Evolutionary conservation across 352 stramenopile species (phyloP).

Genomic region (Saprolegnia diclina): DNA sequence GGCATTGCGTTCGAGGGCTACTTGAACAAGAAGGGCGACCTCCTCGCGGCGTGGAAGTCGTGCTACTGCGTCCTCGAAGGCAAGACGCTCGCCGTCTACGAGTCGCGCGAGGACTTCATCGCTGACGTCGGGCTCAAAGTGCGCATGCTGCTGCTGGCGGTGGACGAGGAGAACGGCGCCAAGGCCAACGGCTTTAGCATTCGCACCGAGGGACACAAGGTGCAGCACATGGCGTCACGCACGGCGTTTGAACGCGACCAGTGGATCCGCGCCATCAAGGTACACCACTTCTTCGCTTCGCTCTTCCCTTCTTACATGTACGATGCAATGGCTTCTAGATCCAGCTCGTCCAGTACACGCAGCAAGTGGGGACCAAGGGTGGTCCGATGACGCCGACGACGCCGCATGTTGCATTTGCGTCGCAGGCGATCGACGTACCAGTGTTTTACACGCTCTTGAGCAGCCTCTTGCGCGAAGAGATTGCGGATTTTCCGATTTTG

Average conservation of each 20-base stretch:
- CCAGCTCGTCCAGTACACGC: slow-evolving; percentile 49
- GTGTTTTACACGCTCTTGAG: slow-evolving; percentile 74
- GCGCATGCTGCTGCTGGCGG: slow-evolving; percentile 56
- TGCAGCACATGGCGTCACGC: slow-evolving; percentile 64
- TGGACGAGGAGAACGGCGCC: slow-evolving; percentile 57
- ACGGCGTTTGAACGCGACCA: slow-evolving; percentile 78
- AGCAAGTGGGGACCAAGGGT: slow-evolving; percentile 4
- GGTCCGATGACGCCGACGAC: slow-evolving; percentile 27
- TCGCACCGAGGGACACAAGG: slow-evolving; percentile 56
- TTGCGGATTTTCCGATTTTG: slow-evolving; percentile 64
- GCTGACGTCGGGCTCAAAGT: slow-evolving; percentile 70
- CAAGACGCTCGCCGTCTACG: slow-evolving; percentile 69
- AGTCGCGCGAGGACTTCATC: slow-evolving; percentile 79
- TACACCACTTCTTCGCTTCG: slow-evolving; percentile 27
- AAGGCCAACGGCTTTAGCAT: slow-evolving; percentile 68
- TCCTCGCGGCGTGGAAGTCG: slow-evolving; percentile 61
- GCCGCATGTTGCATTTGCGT: slow-evolving; percentile 59
- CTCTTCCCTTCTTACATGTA: neutral
- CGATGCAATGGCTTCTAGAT: slow-evolving; percentile 32
- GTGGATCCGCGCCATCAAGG: slow-evolving; percentile 66
- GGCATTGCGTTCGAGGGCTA: slow-evolving; percentile 81
- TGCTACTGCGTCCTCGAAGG: slow-evolving; percentile 76
- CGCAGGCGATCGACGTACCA: slow-evolving; percentile 53
- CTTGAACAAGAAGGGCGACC: slow-evolving; percentile 75
- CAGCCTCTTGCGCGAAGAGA: slow-evolving; percentile 55